These are phyloP conservation scores for Vanilla planifolia DNA, from an alignment of 106 monocot genomes.

Conservation along the genomic window DNA sequence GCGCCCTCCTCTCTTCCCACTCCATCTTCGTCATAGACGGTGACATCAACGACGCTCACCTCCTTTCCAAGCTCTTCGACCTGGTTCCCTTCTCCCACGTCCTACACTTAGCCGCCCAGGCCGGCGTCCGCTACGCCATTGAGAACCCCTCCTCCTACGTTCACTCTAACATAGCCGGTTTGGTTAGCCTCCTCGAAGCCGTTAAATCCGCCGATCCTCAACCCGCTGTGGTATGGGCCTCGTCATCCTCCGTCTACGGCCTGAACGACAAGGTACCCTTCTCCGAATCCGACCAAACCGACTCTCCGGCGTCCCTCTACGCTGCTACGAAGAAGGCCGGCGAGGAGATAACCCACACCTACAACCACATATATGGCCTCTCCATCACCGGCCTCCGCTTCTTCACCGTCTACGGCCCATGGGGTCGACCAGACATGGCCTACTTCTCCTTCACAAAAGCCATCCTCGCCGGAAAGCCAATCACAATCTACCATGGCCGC, in stretches of 20 bases:
- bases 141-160: slow-evolving; percentile 47
- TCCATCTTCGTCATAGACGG: slow-evolving; percentile 34
- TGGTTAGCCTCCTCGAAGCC: slow-evolving; percentile 41
- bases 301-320: slow-evolving; percentile 60
- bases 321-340: slow-evolving; percentile 77
- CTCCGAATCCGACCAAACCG: slow-evolving; percentile 53
- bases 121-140: slow-evolving; percentile 49
- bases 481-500: slow-evolving; percentile 27
- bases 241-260: slow-evolving; percentile 51
- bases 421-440: slow-evolving; percentile 85
- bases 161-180: slow-evolving; percentile 46
- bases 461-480: slow-evolving; percentile 29
- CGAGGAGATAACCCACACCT: slow-evolving; percentile 55
- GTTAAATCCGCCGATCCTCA: slow-evolving; percentile 40
- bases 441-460: slow-evolving; percentile 57
- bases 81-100: slow-evolving; percentile 39
- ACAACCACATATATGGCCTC: slow-evolving; percentile 92
- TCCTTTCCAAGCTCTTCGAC: slow-evolving; percentile 38
- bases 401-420: slow-evolving; percentile 83
- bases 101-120: slow-evolving; percentile 49
- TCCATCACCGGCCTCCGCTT: slow-evolving; percentile 76
- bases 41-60: slow-evolving; percentile 31
- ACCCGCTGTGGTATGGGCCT: slow-evolving; percentile 47
- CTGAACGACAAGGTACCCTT: slow-evolving; percentile 48
- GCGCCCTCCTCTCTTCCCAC: slow-evolving; percentile 16